Conservation (phyloP, 371 early-diverging fungal species). For the Apophysomyces variabilis region DNA sequence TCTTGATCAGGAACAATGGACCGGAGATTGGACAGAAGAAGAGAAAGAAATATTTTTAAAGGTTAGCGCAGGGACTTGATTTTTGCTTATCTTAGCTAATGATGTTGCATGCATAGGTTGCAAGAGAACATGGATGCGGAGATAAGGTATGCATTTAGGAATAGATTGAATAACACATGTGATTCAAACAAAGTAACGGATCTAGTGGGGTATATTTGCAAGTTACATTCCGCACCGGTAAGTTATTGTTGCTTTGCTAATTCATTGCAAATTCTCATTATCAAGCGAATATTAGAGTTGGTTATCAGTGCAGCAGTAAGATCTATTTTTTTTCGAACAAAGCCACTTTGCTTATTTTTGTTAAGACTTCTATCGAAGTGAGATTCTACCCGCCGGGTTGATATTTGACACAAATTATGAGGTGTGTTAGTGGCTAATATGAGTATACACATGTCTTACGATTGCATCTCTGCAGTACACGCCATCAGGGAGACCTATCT, state of each 20-base stretch:
- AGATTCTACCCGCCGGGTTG: slow-evolving; percentile 63
- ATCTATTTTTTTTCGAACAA: not conserved
- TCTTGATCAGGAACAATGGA: slow-evolving; percentile 65
- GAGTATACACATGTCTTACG: not conserved
- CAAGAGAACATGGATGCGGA: slow-evolving; percentile 59
- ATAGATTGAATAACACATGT: slow-evolving; percentile 11
- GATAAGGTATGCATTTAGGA: slow-evolving; percentile 49
- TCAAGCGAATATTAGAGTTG: slow-evolving; percentile 43
- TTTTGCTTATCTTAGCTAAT: not conserved
- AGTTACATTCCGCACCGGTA: slow-evolving; percentile 75
- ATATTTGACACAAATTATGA: slow-evolving; percentile 73
- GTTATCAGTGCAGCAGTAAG: slow-evolving; percentile 77
- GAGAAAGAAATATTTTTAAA: slow-evolving; percentile 61
- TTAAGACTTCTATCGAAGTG: slow-evolving; percentile 69
- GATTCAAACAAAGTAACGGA: slow-evolving; percentile 11
- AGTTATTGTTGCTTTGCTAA: not conserved
- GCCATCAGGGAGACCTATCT: slow-evolving; percentile 37
- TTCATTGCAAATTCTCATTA: not conserved
- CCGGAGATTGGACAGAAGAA: slow-evolving; percentile 73
- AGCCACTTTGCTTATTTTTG: not conserved
- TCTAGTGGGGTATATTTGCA: slow-evolving; percentile 74
- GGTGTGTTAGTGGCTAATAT: slow-evolving; percentile 21
- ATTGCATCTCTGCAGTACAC: slow-evolving; percentile 30
- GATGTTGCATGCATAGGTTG: slow-evolving; percentile 28
- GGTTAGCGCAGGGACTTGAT: slow-evolving; percentile 26